Evolutionary conservation across 2,329 filamentous ascomycete species (phyloP).

Genomic region (Fusarium sp.): DNA sequence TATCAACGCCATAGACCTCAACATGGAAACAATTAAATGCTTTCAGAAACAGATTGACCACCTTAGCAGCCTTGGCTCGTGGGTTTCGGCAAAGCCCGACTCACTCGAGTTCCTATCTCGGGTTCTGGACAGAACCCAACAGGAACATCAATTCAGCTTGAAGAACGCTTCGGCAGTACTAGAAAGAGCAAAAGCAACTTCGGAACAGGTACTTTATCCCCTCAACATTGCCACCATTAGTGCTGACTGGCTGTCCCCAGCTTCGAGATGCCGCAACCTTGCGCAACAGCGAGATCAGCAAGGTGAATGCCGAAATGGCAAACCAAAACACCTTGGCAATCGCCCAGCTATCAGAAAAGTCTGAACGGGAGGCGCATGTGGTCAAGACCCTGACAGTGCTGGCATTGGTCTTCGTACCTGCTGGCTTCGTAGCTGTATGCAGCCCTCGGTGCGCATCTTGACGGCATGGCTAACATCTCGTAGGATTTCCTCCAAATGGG

Average conservation of each 20-base stretch:
- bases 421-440: constrained; percentile 7
- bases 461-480: not conserved
- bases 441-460: too few species aligned
- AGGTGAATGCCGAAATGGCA: not conserved
- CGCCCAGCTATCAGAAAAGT: not conserved
- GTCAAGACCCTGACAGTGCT: constrained; percentile 19
- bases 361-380: not conserved
- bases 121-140: not conserved
- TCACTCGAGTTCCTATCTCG: not conserved
- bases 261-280: constrained; percentile 9
- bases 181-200: constrained; percentile 1
- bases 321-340: constrained; percentile 13
- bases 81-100: not conserved
- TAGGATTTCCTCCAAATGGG: constrained; percentile 22
- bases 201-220: not conserved
- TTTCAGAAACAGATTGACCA: not conserved
- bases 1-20: not conserved
- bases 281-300: constrained; percentile 18
- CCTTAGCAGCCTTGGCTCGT: not conserved
- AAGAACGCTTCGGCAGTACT: not conserved
- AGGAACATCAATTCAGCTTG: constrained; percentile 2
- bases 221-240: too few species aligned
- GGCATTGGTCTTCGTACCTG: constrained; percentile 15
- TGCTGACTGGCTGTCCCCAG: not conserved
- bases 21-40: constrained; percentile 1